Evolutionary conservation across 352 stramenopile species (phyloP), one percentile per base, ranked within the genome.

Genomic region (Globisporangium perplexum): DNA sequence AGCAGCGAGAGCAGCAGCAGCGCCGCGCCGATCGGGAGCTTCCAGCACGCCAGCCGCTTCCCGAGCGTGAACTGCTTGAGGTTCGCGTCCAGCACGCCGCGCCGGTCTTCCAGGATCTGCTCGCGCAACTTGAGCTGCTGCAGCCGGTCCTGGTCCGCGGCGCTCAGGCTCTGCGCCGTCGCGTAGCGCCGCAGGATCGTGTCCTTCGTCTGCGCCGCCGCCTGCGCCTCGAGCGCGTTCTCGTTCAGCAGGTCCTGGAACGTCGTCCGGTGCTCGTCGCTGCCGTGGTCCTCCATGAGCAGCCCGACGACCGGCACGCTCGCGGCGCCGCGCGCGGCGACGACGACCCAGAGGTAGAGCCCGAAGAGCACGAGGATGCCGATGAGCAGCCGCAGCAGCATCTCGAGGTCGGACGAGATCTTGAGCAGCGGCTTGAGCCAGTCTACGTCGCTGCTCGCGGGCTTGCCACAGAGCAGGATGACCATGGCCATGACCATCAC

Each of bases 391-490:
- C 81, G 71, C 50, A 93, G 60, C 22, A 90, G 76, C 24, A 74
- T 84, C 39, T 83, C 79, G 11, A 90, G 53, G 65, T 94, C 84
- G 0, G 76, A 83, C 7, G 79, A 85, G 54, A 90, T 70, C 36
- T 84, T 73, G 36, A 94, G 69, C 43, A 94, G 53, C n/a, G 84
- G 81, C 52, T 83, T 83, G 53, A 94, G 65, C 84, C 84, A 94
- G 53, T 90, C 82, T 33, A 92, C 74, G 53, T 91, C 80, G 17
- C 74, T 76, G 57, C 67, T 87, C 20, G 72, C 71, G 15, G 84
- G 84, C 55, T 91, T 92, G 18, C 82, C 82, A 50, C 82, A 90
- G 4, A 91, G 67, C 53, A 93, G 57, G 3, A 92, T 46, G 26
- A 88, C 60, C 61, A 91, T 79, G 15, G 77, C 57, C 69, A 93